Base-by-base conservation (phyloP, 257 asterid genomes). In the Nicotiana knightiana region DNA sequence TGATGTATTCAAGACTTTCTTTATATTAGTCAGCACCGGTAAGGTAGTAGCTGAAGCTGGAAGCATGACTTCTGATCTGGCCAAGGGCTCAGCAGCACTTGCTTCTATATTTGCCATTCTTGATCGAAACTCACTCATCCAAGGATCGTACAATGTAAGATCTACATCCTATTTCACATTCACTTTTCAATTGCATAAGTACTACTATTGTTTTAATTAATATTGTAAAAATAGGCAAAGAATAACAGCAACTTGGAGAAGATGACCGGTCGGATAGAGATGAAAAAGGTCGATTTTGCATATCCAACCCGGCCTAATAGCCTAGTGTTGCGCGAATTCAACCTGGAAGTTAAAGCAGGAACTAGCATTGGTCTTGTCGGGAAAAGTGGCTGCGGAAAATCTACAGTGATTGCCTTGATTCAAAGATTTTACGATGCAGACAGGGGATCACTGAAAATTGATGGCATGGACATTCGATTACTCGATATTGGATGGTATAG, bases 41-140 rank as follows among this genome's bases (percentile, higher is more conserved):
- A 94, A 86, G 81, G 98, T 93, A 35, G 87, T 94, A 51, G 98
- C 98, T 13, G 98, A 94, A 70, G 98, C 98, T 10, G 98, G 98
- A 39, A 94, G 98, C 88, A 94, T 94, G 98, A 94, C 98, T 57
- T 91, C 97, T 48, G 98, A 94, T 88, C 89, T 94, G 0, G 98
- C 90, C 11, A 93, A 91, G 79, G 95, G 98, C 32, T 93, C 98
- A n/a, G 92, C 95, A 0, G 97, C 97, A 8, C 81, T 93, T 37
- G 89, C 92, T 3, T 93, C 97, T 10, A 90, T 94, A 37, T 94
- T 94, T 33, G 86, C 90, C 39, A 90, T 94, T 83, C 89, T 94
- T 3, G 97, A 94, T 83, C 84, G 98, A 10, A 85, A 86, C 82
- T 94, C 98, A 2, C 84, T 85, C 4, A 91, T 94, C 62, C 85